Conservation (phyloP, 768 basidiomycete species). For the Butyriboletus loyo region DNA sequence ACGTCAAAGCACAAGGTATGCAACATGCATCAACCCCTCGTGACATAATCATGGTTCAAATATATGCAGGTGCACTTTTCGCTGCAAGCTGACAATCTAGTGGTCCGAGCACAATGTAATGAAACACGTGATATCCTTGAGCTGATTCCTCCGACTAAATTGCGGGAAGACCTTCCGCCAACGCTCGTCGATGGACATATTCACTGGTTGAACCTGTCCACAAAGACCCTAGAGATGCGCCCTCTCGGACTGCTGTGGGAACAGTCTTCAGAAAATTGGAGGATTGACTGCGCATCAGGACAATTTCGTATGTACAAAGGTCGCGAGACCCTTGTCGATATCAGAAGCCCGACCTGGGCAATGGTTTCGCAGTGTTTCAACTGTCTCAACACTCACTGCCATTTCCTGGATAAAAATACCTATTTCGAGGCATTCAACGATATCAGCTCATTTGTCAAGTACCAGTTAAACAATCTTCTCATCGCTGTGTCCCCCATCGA, state of each 20-base stretch:
- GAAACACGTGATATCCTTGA: slow-evolving; percentile 4
- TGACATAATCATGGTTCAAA: background rate
- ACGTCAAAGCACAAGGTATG: slow-evolving; percentile 1
- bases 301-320: background rate
- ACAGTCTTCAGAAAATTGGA: slow-evolving; percentile 19
- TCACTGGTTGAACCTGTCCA: slow-evolving; percentile 27
- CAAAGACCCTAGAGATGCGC: slow-evolving; percentile 20
- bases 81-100: background rate
- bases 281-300: background rate
- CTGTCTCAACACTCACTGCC: no score
- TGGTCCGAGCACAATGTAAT: slow-evolving; percentile 4
- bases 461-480: slow-evolving; percentile 1
- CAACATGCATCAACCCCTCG: no score
- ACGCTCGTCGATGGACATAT: slow-evolving; percentile 2
- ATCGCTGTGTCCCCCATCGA: slow-evolving; percentile 2
- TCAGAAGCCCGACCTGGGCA: slow-evolving; percentile 15
- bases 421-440: no score
- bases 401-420: no score
- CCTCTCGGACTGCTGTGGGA: slow-evolving; percentile 18
- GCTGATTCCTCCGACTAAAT: slow-evolving; percentile 14
- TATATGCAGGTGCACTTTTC: slow-evolving; percentile 15
- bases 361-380: slow-evolving; percentile 14
- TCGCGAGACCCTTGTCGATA: slow-evolving; percentile 15
- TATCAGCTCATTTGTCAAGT: no score
- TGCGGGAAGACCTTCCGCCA: slow-evolving; percentile 19